Evolutionary conservation across 371 early-diverging fungal species (phyloP), one percentile per base, ranked within the genome.

Genomic region (Mucor lusitanicus): DNA sequence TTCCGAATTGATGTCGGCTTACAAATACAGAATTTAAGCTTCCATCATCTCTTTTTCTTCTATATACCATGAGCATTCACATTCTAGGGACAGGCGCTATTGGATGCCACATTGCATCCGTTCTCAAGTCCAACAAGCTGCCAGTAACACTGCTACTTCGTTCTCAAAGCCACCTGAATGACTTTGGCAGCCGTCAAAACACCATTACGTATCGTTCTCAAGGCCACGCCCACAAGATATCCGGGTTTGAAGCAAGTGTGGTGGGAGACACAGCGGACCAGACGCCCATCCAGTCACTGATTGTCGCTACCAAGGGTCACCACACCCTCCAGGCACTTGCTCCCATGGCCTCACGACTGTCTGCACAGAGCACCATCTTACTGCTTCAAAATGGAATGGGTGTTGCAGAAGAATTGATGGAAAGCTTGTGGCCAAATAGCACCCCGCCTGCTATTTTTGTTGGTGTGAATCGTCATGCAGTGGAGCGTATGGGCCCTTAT

Each of bases 301-400:
- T 82, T 9, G 75, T 82, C 6, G 62, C 78, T 1, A 82, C 85
- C 11, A 85, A 85, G 54, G 81, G 87, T 3, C 83, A 84, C 46
- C 79, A 87, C 56, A 78, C 85, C 1, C 44, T 71, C 3, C 67
- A 68, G 15, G 89, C 89, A 0, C 59, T 84, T n/a, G 42, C 65
- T 27, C 69, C 74, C 6, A 59, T 89, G 13, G 67, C 64, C 17
- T 55, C 68, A 2, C 72, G 83, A 2, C 59, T 89, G n/a, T 65
- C 65, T n/a, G 15, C 73, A 6, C 54, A 72, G 11, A 84, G 83
- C 8, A 76, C 81, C 0, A 76, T 88, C 3, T 63, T 88, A 8
- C 67, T 90, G 57, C 46, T 90, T 50, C 88, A 88, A 63, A 90
- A 90, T 57, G 90, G 90, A 7, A 85, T 89, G 88, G 90, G 90